A percentile compares a stretch with the other conserved stretches of the same genome.
These are phyloP conservation scores for Penicillium fuscoglaucum DNA, from an alignment of 2,329 filamentous ascomycete species.

Conservation along the genomic window DNA sequence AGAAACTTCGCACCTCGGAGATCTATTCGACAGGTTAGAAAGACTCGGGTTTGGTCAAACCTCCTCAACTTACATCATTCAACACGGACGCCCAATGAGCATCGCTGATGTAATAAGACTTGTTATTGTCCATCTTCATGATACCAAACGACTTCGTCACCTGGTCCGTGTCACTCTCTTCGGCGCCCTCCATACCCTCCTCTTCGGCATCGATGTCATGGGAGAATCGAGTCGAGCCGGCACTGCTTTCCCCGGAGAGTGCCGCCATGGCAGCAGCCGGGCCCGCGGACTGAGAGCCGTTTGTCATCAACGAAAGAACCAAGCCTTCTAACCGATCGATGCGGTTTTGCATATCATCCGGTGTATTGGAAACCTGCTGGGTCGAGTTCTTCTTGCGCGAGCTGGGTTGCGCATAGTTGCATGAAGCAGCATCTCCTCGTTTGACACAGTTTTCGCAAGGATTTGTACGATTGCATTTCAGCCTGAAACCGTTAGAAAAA, in stretches of 20 bases:
- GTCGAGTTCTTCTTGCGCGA: conserved; percentile 68
- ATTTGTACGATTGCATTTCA: conserved; percentile 90
- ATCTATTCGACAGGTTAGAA: conserved; percentile 54
- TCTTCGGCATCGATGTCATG: conserved; percentile 51
- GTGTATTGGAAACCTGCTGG: conserved; percentile 62
- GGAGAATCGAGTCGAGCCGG: conserved; percentile 39
- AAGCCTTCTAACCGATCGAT: conserved; percentile 93
- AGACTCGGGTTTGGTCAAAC: not conserved
- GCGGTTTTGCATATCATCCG: conserved; percentile 97
- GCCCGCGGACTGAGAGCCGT: conserved; percentile 65
- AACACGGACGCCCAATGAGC: conserved; percentile 82
- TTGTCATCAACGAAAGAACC: conserved; percentile 92
- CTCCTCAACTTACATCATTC: conserved; percentile 56
- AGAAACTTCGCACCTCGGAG: conserved; percentile 90
- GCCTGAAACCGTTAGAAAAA: conserved; percentile 42
- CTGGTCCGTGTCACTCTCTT: conserved; percentile 69
- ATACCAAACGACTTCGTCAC: conserved; percentile 74
- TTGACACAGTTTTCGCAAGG: conserved; percentile 96
- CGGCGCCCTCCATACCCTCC: conserved; percentile 57
- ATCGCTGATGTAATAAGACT: conserved; percentile 78
- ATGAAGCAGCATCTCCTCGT: conserved; percentile 75
- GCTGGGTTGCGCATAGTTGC: conserved; percentile 72
- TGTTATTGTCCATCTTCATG: conserved; percentile 76
- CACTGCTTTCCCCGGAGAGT: conserved; percentile 48
- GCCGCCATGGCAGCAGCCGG: conserved; percentile 60